These are phyloP conservation scores for Penicillium olsonii DNA, from an alignment of 2,329 filamentous ascomycete genomes.

Conservation along the genomic window DNA sequence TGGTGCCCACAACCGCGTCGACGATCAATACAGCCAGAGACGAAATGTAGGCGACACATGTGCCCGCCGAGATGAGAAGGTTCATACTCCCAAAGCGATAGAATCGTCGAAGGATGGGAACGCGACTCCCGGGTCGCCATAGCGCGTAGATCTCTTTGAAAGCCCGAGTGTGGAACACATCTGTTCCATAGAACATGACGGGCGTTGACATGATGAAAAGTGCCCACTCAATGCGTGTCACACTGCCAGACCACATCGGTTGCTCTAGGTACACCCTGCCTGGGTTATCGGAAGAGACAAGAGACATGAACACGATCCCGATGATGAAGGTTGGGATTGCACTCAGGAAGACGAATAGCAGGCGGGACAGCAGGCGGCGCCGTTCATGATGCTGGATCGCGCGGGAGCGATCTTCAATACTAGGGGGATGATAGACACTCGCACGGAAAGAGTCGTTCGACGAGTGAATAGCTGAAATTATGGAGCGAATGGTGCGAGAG, in stretches of 20 bases:
- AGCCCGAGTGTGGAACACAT: slow-evolving; percentile 78
- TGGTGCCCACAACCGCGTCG: slow-evolving; percentile 40
- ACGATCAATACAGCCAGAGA: slow-evolving; percentile 77
- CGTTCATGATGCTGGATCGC: slow-evolving; percentile 71
- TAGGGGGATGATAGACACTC: slow-evolving; percentile 75
- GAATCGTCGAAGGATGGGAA: slow-evolving; percentile 72
- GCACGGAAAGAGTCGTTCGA: slow-evolving; percentile 67
- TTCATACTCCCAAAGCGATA: slow-evolving; percentile 98
- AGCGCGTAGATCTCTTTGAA: slow-evolving; percentile 75
- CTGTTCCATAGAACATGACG: slow-evolving; percentile 82
- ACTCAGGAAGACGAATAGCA: slow-evolving; percentile 66
- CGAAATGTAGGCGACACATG: slow-evolving; percentile 81
- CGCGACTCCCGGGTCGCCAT: slow-evolving; percentile 74
- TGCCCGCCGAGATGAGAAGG: slow-evolving; percentile 85
- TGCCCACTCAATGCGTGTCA: slow-evolving; percentile 75
- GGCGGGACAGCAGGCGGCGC: slow-evolving; percentile 67
- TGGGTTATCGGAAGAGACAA: slow-evolving; percentile 63
- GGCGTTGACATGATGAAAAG: slow-evolving; percentile 81
- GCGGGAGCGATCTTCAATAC: slow-evolving; percentile 77
- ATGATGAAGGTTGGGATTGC: slow-evolving; percentile 84
- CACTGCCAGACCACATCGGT: slow-evolving; percentile 67
- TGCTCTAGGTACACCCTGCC: slow-evolving; percentile 68
- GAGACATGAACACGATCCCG: slow-evolving; percentile 87
- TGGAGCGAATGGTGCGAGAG: slow-evolving; percentile 71
- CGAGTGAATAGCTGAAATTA: slow-evolving; percentile 67